Evolutionary conservation across 2,329 filamentous ascomycete genomes (phyloP).

Genomic region (Escovopsis sp.): DNA sequence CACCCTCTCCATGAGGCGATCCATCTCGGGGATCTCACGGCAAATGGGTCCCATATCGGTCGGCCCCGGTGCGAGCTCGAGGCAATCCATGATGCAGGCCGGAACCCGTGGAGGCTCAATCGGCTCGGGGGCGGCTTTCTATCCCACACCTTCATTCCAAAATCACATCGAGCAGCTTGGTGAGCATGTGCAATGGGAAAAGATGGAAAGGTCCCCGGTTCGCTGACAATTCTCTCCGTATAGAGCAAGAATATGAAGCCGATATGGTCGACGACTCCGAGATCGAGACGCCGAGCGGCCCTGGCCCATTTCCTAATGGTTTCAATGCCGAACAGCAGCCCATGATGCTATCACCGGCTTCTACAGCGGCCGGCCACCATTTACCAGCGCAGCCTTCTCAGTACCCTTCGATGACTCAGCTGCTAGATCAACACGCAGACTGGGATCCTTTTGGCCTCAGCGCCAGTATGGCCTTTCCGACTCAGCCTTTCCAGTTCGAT

Average conservation of each 20-base stretch:
- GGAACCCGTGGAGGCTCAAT: slow-evolving; percentile 19
- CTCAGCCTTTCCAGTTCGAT: slow-evolving; percentile 64
- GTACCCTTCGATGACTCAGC: slow-evolving; percentile 51
- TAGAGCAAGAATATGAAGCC: slow-evolving; percentile 94
- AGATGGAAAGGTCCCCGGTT: slow-evolving; percentile 16
- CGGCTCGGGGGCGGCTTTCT: slow-evolving; percentile 43
- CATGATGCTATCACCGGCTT: slow-evolving; percentile 26
- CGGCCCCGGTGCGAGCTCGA: slow-evolving; percentile 9
- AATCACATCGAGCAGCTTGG: slow-evolving; percentile 92
- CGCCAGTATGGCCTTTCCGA: slow-evolving; percentile 89
- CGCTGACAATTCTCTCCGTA: slow-evolving; percentile 18
- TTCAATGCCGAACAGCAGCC: slow-evolving; percentile 34
- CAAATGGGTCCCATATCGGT: slow-evolving; percentile 17
- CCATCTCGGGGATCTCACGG: slow-evolving; percentile 17
- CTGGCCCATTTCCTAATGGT: slow-evolving; percentile 47
- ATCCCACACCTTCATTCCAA: slow-evolving; percentile 70
- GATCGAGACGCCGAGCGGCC: slow-evolving; percentile 50
- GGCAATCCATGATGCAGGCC: slow-evolving; percentile 23
- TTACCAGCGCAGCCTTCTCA: slow-evolving; percentile 15
- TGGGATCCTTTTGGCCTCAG: slow-evolving; percentile 88
- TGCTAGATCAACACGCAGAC: slow-evolving; percentile 69
- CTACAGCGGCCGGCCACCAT: slow-evolving; percentile 25
- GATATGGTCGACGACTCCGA: slow-evolving; percentile 79
- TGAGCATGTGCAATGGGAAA: slow-evolving; percentile 14
- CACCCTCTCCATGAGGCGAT: slow-evolving; percentile 29